These are phyloP conservation scores for Aspergillus costaricaensis DNA, from an alignment of 2,329 filamentous ascomycete genomes.

Conservation along the genomic window DNA sequence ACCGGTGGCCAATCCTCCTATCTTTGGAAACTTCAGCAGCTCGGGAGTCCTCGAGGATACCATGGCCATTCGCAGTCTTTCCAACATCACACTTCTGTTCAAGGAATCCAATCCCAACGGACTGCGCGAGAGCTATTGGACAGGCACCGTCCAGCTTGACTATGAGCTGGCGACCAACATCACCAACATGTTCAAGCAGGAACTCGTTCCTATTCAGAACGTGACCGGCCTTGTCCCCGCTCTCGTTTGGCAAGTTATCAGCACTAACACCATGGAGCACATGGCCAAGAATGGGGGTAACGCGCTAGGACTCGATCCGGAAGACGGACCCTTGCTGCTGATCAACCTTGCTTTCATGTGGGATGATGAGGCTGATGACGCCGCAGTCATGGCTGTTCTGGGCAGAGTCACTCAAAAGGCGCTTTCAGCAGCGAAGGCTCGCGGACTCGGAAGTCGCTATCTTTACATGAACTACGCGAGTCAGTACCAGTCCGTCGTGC, in stretches of 20 bases:
- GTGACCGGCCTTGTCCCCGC: slow-evolving; percentile 2
- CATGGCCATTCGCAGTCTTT: slow-evolving; percentile 30
- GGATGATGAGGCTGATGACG: slow-evolving; percentile 34
- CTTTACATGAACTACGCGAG: slow-evolving; percentile 54
- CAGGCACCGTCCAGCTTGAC: slow-evolving; percentile 34
- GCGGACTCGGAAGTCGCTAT: slow-evolving; percentile 23
- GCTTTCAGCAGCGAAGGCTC: slow-evolving; percentile 30
- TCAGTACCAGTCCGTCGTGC: slow-evolving; percentile 45
- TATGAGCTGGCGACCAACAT: slow-evolving; percentile 28
- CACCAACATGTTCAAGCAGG: slow-evolving; percentile 6
- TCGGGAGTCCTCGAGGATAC: slow-evolving; percentile 35
- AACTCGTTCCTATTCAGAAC: background rate
- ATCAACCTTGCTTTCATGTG: slow-evolving; percentile 36
- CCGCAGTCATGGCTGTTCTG: slow-evolving; percentile 27
- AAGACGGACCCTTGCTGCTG: slow-evolving; percentile 15
- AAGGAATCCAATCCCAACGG: slow-evolving; percentile 36
- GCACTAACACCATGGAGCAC: slow-evolving; percentile 29
- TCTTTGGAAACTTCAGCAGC: slow-evolving; percentile 41
- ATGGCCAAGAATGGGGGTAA: slow-evolving; percentile 28
- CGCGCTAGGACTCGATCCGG: slow-evolving; percentile 9
- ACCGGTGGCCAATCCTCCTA: slow-evolving; percentile 37
- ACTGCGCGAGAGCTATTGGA: slow-evolving; percentile 37
- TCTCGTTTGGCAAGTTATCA: slow-evolving; percentile 38
- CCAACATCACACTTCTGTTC: slow-evolving; percentile 39
- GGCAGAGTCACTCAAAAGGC: slow-evolving; percentile 30